These are phyloP conservation scores for Lyophyllum atratum DNA, from an alignment of 768 basidiomycete species.

Conservation along the genomic window DNA sequence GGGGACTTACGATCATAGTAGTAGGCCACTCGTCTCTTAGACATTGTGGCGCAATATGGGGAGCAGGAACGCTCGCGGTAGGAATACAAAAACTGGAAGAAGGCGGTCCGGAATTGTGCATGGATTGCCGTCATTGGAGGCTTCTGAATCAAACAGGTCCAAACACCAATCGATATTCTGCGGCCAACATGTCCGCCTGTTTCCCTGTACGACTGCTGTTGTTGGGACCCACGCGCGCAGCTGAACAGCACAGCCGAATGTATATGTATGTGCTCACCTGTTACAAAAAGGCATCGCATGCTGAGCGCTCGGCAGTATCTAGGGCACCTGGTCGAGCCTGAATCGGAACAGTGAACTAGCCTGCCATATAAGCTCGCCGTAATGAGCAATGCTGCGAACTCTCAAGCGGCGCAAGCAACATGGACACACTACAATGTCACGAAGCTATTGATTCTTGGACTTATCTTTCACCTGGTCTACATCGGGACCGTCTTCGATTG, in stretches of 20 bases:
- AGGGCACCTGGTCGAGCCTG: background rate
- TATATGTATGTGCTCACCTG: constrained; percentile 4
- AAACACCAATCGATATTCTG: background rate
- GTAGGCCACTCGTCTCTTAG: constrained; percentile 74
- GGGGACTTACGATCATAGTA: constrained; percentile 65
- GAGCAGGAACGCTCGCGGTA: background rate
- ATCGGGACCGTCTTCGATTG: constrained; percentile 81
- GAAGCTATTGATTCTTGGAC: constrained; percentile 60
- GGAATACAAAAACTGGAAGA: background rate
- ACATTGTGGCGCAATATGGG: constrained; percentile 44
- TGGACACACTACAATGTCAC: constrained; percentile 36
- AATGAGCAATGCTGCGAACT: constrained; percentile 8
- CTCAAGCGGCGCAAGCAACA: background rate
- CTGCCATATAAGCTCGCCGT: background rate
- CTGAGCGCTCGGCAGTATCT: background rate
- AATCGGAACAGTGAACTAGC: no score
- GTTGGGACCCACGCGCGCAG: no score
- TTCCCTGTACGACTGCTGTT: no score
- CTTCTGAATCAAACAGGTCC: constrained; percentile 1
- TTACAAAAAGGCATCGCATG: background rate
- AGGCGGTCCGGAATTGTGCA: background rate
- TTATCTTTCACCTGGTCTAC: constrained; percentile 75
- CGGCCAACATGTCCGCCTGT: no score
- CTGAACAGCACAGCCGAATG: no score
- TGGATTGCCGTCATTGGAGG: background rate